phyloP scores from a whole-genome alignment of 768 basidiomycete genomes.

The Xerocomellus chrysenteron region DNA sequence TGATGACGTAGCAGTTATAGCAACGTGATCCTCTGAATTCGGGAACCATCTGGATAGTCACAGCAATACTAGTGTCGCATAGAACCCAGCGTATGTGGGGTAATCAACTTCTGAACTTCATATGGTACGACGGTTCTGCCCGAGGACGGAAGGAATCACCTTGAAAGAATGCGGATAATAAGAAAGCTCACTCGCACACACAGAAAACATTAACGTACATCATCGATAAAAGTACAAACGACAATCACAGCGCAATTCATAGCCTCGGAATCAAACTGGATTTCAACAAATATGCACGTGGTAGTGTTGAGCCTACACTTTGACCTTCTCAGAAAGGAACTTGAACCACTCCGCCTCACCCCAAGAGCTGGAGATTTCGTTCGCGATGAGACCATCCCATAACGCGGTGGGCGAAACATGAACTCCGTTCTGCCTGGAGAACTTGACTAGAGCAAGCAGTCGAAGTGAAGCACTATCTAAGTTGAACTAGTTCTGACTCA shows the following conservation, averaged over 20 bases:
- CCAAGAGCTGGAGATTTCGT: slow-evolving; percentile 80
- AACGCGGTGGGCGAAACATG: slow-evolving; percentile 87
- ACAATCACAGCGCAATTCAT: not conserved
- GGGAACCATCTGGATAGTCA: not conserved
- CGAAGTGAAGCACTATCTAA: not conserved
- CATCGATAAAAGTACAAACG: not conserved
- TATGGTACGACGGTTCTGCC: not conserved
- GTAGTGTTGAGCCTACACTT: slow-evolving; percentile 27
- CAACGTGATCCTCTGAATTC: too few relatives aligned
- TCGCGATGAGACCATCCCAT: slow-evolving; percentile 73
- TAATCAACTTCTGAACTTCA: not conserved
- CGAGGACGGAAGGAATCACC: not conserved
- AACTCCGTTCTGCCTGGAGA: slow-evolving; percentile 85
- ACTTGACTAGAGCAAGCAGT: slow-evolving; percentile 64
- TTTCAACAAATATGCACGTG: not conserved
- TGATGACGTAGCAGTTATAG: not conserved
- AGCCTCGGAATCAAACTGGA: not conserved
- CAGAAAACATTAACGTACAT: not conserved
- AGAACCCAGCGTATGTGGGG: not conserved
- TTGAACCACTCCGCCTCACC: slow-evolving; percentile 76
- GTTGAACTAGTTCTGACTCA: slow-evolving; percentile 36
- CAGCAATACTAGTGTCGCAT: not conserved
- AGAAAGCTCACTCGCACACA: not conserved
- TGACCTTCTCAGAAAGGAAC: slow-evolving; percentile 64
- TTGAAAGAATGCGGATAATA: not conserved